These are phyloP conservation scores for Lactarius psammicola DNA, from an alignment of 768 basidiomycete species.

Conservation along the genomic window DNA sequence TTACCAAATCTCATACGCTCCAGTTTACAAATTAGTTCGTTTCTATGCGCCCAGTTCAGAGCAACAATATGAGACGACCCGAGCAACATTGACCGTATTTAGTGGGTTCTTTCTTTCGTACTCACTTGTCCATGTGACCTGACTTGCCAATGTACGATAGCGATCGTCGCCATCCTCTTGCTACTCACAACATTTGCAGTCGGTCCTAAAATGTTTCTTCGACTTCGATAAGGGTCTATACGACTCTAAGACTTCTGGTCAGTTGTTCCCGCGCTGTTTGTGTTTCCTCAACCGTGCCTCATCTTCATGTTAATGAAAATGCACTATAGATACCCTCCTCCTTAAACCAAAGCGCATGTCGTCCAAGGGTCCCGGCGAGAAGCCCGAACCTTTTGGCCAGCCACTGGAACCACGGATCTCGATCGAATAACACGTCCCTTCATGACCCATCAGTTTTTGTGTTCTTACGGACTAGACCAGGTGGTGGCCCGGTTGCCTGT, in stretches of 20 bases:
- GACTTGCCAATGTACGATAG: constrained; percentile 39
- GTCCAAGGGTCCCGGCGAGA: constrained; percentile 37
- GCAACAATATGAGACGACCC: constrained; percentile 62
- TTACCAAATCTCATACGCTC: not conserved
- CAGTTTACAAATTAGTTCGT: constrained; percentile 83
- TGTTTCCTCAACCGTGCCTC: constrained; percentile 6
- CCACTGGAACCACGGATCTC: constrained; percentile 65
- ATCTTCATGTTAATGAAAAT: constrained; percentile 8
- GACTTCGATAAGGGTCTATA: constrained; percentile 83
- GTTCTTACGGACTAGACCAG: not conserved
- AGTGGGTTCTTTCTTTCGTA: constrained; percentile 47
- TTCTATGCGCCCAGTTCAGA: constrained; percentile 66
- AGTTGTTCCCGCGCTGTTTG: constrained; percentile 40
- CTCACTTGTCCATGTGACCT: not conserved
- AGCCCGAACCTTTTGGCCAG: constrained; percentile 53
- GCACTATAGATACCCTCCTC: constrained; percentile 20
- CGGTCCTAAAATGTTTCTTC: constrained; percentile 72
- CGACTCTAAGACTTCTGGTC: constrained; percentile 71
- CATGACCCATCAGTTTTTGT: not conserved
- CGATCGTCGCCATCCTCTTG: constrained; percentile 72
- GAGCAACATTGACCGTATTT: constrained; percentile 77
- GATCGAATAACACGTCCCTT: constrained; percentile 54
- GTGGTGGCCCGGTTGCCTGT: not conserved
- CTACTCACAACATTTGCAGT: constrained; percentile 72
- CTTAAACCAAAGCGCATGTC: constrained; percentile 10